A percentile compares a stretch with the other conserved stretches of the same genome.
These are phyloP conservation scores for Colletotrichum sidae DNA, from an alignment of 2,329 filamentous ascomycete species.

Conservation along the genomic window DNA sequence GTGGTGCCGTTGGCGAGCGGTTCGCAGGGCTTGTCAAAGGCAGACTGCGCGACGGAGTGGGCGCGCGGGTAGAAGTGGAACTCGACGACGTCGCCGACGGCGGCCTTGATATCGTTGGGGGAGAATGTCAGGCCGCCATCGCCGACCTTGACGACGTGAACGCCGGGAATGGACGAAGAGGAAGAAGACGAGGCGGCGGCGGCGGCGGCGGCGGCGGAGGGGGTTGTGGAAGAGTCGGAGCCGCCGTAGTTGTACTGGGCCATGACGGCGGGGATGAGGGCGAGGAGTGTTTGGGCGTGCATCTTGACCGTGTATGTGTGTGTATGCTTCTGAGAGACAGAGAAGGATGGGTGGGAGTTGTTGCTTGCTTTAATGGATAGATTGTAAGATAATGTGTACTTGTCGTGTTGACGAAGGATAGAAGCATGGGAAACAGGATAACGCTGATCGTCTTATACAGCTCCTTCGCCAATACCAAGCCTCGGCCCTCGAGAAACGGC, in stretches of 20 bases:
- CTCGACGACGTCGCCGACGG: constrained; percentile 59
- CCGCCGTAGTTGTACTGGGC: constrained; percentile 29
- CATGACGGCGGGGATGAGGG: constrained; percentile 28
- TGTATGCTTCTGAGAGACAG: neutral
- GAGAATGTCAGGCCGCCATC: constrained; percentile 56
- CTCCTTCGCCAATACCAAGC: neutral
- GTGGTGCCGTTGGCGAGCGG: constrained; percentile 58
- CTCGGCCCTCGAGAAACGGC: constrained; percentile 2
- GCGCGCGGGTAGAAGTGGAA: constrained; percentile 61
- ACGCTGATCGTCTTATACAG: constrained; percentile 22
- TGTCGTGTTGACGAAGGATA: neutral
- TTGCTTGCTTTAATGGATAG: neutral
- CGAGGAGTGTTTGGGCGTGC: constrained; percentile 30
- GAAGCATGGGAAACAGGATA: neutral
- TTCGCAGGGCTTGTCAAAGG: constrained; percentile 69
- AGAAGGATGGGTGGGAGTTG: neutral
- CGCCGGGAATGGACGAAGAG: constrained; percentile 3
- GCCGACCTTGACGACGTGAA: constrained; percentile 42
- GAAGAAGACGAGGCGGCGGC: constrained; percentile 10
- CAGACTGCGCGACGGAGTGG: constrained; percentile 72
- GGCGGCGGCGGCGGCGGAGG: constrained; percentile 10
- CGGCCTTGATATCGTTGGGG: constrained; percentile 63
- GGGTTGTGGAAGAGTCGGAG: neutral
- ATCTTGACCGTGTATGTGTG: constrained; percentile 12
- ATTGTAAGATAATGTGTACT: neutral